These are phyloP conservation scores for Xylaria sp. DNA, from an alignment of 2,329 filamentous ascomycete genomes.

Conservation along the genomic window DNA sequence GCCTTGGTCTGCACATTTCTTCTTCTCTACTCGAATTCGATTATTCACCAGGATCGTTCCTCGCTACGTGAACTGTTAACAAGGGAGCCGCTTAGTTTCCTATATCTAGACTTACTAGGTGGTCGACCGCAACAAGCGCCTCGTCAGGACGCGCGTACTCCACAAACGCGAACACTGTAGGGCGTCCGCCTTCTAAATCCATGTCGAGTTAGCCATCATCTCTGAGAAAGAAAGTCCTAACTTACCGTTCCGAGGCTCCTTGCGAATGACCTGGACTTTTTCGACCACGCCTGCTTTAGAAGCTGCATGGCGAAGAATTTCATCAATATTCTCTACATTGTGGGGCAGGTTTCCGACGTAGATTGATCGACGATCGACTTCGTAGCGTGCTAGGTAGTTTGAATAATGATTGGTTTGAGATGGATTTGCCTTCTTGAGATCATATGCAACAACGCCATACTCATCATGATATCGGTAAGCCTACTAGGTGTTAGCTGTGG, in stretches of 20 bases:
- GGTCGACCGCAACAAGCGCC: constrained; percentile 45
- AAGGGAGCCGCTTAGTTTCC: background rate
- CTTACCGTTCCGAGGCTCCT: constrained; percentile 25
- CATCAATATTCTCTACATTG: constrained; percentile 34
- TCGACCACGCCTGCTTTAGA: constrained; percentile 37
- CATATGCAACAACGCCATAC: constrained; percentile 42
- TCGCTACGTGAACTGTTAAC: constrained; percentile 39
- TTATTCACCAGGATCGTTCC: constrained; percentile 41
- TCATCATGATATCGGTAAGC: constrained; percentile 43
- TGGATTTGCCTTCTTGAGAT: constrained; percentile 40
- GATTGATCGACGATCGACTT: constrained; percentile 44
- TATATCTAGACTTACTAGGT: constrained; percentile 43
- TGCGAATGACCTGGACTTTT: constrained; percentile 40
- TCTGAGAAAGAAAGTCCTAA: background rate
- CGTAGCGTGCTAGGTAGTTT: constrained; percentile 41
- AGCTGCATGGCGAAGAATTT: constrained; percentile 34
- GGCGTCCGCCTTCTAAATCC: constrained; percentile 28
- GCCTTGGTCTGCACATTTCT: constrained; percentile 33
- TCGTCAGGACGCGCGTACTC: constrained; percentile 47
- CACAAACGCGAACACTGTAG: constrained; percentile 45
- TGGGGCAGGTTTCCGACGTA: constrained; percentile 43
- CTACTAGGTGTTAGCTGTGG: constrained; percentile 32
- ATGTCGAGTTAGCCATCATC: constrained; percentile 6
- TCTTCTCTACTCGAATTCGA: constrained; percentile 47
- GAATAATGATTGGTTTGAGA: constrained; percentile 38